Base-by-base conservation (phyloP, 768 basidiomycete species). In the Tephrocybe sp. region DNA sequence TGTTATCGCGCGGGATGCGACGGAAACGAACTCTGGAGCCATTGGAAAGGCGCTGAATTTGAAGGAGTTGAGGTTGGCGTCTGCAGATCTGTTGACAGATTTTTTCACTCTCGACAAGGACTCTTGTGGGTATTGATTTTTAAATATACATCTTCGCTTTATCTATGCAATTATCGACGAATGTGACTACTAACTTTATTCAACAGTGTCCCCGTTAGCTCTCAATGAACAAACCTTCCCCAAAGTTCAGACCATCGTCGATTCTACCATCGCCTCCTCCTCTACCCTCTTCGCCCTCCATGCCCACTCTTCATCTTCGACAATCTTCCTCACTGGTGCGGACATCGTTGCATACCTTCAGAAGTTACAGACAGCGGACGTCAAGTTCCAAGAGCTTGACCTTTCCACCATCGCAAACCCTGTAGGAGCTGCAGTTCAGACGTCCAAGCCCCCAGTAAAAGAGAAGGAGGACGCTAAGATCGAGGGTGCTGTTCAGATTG, bases 401-500 rank as follows among this genome's bases (percentile, higher is more conserved):
- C 86, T 94, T 62, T 64, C 74, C 18, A 73, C 77, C 9, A 65
- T 91, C 45, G 83, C 66, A 0, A 58, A 60, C 32, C 65, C 72
- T 12, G 64, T 71, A 33, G 62, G 70, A 43, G 57, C 76, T 45
- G 69, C 69, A 3, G 62, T 76, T 26, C 66, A 76, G 12, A 62
- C 76, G 24, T 64, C 73, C 18, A 73, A 73, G 53, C 55, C 64
- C 1, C 61, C 68, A 2, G 64, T 66, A 10, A 84, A 83, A 58
- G 83, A 84, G 57, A 86, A 86, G 61, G 87, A 86, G 54, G 86
- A 84, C 53, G 83, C 85, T 28, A 91, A 85, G 71, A 88, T 91
- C 53, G 90, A 96, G 54, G 92, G 89, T 41, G 86, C 91, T 0
- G 83, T 93, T 20, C 90, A 95, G 73, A 87, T 95, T 60, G 94